Percentiles rank a stretch among this genome's conserved stretches.
Evolutionary conservation across 306 rosid species (phyloP).

Genomic region (Coriaria nepalensis): DNA sequence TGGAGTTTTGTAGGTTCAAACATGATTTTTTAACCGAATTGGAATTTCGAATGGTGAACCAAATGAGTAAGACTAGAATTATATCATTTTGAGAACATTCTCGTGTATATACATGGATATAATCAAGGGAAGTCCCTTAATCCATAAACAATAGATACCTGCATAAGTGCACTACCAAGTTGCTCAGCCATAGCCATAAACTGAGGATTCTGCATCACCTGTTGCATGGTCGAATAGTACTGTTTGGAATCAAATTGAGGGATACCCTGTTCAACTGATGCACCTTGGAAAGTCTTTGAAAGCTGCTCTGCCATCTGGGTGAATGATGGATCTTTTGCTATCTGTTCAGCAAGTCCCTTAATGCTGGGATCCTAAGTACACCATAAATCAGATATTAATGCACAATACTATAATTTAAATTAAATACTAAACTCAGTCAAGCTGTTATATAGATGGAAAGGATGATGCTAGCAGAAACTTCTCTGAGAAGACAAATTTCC

Average conservation of each 20-base stretch:
- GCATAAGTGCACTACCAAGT: constrained; percentile 83
- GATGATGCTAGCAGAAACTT: no score
- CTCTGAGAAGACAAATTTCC: no score
- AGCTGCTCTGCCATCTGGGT: constrained; percentile 98
- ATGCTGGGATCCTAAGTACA: constrained; percentile 85
- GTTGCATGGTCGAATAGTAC: constrained; percentile 78
- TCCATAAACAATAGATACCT: constrained; percentile 34
- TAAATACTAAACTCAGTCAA: neutral
- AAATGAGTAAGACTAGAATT: neutral
- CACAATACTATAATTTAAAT: neutral
- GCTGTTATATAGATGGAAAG: no score
- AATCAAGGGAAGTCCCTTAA: neutral
- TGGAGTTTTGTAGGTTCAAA: no score
- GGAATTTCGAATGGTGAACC: no score
- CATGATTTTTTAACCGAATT: no score
- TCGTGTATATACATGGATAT: no score
- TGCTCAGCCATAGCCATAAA: constrained; percentile 99
- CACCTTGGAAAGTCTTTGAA: constrained; percentile 74
- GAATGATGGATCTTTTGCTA: constrained; percentile 89
- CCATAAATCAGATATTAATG: constrained; percentile 4
- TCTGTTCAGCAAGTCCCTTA: constrained; percentile 92
- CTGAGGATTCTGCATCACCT: constrained; percentile 95
- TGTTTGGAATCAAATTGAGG: constrained; percentile 86
- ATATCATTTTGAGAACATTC: neutral
- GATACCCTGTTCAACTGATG: constrained; percentile 40